Base-by-base conservation (phyloP, 768 basidiomycete species). In the Erythrobasidium yunnanense region DNA sequence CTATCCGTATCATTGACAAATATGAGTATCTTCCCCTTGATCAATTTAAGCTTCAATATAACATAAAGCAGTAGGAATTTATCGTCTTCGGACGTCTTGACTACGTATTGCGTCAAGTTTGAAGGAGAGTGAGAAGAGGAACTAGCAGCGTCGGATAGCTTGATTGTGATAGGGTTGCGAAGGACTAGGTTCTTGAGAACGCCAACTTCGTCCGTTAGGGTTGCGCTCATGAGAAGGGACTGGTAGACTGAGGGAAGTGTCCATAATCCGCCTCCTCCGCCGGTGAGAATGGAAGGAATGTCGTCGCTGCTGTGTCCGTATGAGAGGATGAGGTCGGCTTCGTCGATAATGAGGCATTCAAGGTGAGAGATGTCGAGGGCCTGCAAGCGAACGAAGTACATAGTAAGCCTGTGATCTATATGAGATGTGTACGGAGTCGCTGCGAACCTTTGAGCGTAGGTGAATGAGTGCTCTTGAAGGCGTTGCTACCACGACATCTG, bases 1-100 rank as follows among this genome's bases (percentile, higher is more conserved):
- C 93, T 84, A 71, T 95, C 92, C 50, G 95, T 87, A 73, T 90
- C 86, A 77, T 96, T 96, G 57, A 97, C 93, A 73, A 99, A 99
- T 38, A 99, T 77, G 69, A 99, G 87, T 71, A 87, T 88, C 83
- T 97, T 96, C 46, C 95, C 95, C 74, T 87, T 85, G 77, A 97
- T 85, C 66, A 99, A 86, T 75, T 85, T 88, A 71, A 99, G 84
- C 76, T 96, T 97, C 74, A 97, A 84, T 68, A 97, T 88, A 34
- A 97, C 91, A 74, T 93, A 99, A 29, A 86, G 85, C 67, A 97
- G 81, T 15, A 99, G 84, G 77, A 97, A 99, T 78, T 96, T 99
- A 82, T 97, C 92, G 69, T 85, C 83, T 81, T 97, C 95, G 13
- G 88, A 84, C 49, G 42, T 65, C 11, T 58, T 56, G 11, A 68